Conservation (phyloP, 495 filamentous ascomycete species). For the Chaetomium cochliodes region DNA sequence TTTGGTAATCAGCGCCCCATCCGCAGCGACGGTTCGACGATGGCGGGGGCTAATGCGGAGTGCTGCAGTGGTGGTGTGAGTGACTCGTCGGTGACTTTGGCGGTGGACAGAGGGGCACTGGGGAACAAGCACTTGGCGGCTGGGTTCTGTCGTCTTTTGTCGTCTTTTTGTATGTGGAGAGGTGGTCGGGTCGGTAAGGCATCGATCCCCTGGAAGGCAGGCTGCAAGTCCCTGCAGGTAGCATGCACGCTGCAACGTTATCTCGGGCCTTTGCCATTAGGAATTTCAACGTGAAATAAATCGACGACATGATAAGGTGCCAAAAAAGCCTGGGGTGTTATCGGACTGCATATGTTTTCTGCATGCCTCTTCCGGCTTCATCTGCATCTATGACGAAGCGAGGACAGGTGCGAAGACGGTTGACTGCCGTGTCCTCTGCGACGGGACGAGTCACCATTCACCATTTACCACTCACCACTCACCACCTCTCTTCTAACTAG, state of each 20-base stretch:
- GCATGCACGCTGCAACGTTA: conserved; percentile 27
- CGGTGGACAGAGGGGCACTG: not conserved
- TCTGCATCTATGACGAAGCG: conserved; percentile 5
- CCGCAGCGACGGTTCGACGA: conserved; percentile 9
- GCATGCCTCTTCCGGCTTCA: conserved; percentile 6
- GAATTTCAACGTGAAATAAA: conserved; percentile 39
- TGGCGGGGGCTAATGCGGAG: conserved; percentile 15
- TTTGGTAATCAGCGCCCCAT: conserved; percentile 45
- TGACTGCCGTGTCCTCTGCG: not conserved
- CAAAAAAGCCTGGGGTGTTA: conserved; percentile 19
- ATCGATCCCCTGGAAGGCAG: conserved; percentile 7
- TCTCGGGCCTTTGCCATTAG: conserved; percentile 40
- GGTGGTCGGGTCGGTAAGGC: conserved; percentile 18
- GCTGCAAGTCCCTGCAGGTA: conserved; percentile 23
- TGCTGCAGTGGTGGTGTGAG: not conserved
- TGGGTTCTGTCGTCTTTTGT: not conserved
- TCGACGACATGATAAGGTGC: conserved; percentile 35
- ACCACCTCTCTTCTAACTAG: too few species aligned
- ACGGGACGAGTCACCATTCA: not conserved
- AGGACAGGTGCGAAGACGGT: too few species aligned
- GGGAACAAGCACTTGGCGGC: conserved; percentile 8
- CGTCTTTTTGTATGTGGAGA: not conserved
- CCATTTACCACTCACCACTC: too few species aligned
- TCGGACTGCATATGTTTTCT: conserved; percentile 26
- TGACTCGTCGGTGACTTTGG: not conserved